Percentiles rank a stretch among this genome's conserved stretches.
Evolutionary conservation across 805 yeast genomes (phyloP).

Genomic region (Wickerhamiella vanderwaltii): DNA sequence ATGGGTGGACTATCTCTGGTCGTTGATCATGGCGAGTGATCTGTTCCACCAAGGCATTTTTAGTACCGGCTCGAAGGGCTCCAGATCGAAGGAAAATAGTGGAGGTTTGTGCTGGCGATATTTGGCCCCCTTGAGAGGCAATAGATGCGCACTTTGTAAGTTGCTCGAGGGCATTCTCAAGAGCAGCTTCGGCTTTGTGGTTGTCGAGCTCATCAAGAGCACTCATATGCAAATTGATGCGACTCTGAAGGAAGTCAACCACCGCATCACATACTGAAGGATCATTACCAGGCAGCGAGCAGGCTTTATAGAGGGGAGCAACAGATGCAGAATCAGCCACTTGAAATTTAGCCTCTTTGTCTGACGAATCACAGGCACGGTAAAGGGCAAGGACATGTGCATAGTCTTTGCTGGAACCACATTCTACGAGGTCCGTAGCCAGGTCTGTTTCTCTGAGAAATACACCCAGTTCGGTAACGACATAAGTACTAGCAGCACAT

Average conservation of each 20-base stretch:
- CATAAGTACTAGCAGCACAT: not conserved
- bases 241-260: conserved; percentile 1
- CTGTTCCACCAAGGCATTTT: conserved; percentile 64
- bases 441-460: not conserved
- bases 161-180: not conserved
- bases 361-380: not conserved
- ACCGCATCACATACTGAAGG: not conserved
- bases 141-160: not conserved
- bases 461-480: conserved; percentile 5
- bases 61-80: conserved; percentile 70
- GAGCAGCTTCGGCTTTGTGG: not conserved
- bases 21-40: conserved; percentile 62
- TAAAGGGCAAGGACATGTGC: not conserved
- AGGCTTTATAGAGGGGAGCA: not conserved
- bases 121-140: not conserved
- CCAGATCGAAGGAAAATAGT: conserved; percentile 54
- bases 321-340: not conserved
- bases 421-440: not conserved
- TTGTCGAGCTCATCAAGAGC: not conserved
- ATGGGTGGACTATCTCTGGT: conserved; percentile 51
- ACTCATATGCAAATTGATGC: conserved; percentile 1
- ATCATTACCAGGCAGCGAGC: not conserved
- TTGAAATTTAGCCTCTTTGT: not conserved
- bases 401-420: not conserved
- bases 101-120: not conserved